phyloP scores from a whole-genome alignment of 2,329 filamentous ascomycete genomes.

The Stagonosporopsis vannaccii region DNA sequence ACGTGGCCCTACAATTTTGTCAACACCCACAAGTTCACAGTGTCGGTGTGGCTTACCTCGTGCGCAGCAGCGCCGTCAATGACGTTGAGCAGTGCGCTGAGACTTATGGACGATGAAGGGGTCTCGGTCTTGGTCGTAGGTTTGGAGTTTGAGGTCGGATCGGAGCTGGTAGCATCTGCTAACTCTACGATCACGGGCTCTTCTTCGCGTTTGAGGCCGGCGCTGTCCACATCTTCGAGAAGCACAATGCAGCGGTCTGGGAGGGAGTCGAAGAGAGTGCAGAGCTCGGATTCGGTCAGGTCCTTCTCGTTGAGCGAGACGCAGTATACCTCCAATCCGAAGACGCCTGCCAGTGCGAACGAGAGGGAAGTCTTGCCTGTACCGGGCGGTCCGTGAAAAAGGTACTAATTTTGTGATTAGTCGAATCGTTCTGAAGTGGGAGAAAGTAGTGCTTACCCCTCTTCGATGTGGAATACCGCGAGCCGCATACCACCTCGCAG shows the following conservation, averaged over 20 bases:
- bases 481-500: slow-evolving; percentile 79
- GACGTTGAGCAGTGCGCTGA: slow-evolving; percentile 81
- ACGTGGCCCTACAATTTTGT: slow-evolving; percentile 63
- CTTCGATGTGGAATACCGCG: slow-evolving; percentile 85
- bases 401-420: slow-evolving; percentile 56
- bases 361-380: slow-evolving; percentile 71
- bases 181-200: not conserved
- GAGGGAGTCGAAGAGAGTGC: slow-evolving; percentile 52
- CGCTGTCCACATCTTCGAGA: slow-evolving; percentile 58
- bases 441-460: slow-evolving; percentile 52
- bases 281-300: slow-evolving; percentile 71
- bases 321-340: slow-evolving; percentile 56
- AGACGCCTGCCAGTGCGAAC: slow-evolving; percentile 55
- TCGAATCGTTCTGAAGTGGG: not conserved
- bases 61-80: slow-evolving; percentile 83
- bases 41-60: slow-evolving; percentile 52
- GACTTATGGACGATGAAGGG: slow-evolving; percentile 61
- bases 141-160: not conserved
- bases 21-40: not conserved
- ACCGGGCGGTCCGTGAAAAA: slow-evolving; percentile 81
- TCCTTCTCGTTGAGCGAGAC: slow-evolving; percentile 70
- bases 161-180: not conserved
- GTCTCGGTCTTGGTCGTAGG: not conserved
- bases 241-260: slow-evolving; percentile 56
- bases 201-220: slow-evolving; percentile 50